Conservation (phyloP, 768 basidiomycete species). For the Mrakia hoshinonis region DNA sequence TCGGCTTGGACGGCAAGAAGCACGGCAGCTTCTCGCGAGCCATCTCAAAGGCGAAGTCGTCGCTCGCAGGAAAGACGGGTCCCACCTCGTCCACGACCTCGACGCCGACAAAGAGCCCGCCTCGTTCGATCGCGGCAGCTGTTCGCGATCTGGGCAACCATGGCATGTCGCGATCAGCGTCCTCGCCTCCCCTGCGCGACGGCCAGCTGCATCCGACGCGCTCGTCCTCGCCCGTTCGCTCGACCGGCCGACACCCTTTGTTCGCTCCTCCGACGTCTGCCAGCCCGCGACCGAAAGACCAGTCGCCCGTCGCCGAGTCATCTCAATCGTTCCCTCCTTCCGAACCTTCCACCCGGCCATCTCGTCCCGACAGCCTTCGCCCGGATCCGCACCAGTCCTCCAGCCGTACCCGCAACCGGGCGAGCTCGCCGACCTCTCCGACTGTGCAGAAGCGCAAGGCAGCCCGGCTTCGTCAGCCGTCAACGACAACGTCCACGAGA, state of each 20-base stretch:
- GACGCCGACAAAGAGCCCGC: background rate
- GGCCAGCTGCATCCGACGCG: constrained; percentile 1
- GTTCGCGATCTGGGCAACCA: background rate
- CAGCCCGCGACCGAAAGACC: too few species aligned
- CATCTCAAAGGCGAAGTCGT: constrained; percentile 13
- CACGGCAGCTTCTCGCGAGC: constrained; percentile 2
- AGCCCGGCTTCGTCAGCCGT: constrained; percentile 8
- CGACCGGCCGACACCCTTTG: background rate
- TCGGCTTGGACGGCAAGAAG: background rate
- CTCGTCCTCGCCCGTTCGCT: background rate
- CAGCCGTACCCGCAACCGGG: background rate
- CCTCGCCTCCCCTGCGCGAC: background rate
- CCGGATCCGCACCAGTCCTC: background rate
- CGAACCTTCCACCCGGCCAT: too few species aligned
- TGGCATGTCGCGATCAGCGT: background rate
- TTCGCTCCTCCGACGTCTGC: background rate
- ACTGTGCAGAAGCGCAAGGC: background rate
- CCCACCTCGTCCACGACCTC: background rate
- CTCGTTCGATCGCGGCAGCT: background rate
- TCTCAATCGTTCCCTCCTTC: background rate
- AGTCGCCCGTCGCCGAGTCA: too few species aligned
- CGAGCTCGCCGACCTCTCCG: background rate
- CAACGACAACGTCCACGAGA: background rate
- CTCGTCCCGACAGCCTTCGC: background rate
- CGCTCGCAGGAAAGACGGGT: background rate